Base-by-base conservation (phyloP, 2,329 filamentous ascomycete genomes). In the Tympanopsis confertula region DNA sequence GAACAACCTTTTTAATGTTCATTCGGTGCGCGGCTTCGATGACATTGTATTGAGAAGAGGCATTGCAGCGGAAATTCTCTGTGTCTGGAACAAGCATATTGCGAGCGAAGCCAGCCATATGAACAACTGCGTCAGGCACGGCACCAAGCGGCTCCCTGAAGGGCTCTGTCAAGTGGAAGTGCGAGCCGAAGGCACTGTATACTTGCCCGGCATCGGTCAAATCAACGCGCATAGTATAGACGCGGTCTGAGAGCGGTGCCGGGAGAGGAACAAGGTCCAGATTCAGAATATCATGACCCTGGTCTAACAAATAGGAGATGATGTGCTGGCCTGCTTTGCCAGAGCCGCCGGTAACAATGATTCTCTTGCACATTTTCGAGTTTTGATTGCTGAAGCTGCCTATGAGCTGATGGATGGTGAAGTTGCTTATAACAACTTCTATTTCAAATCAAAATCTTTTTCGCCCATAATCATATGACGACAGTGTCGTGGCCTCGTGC, bases 21-120 rank as follows among this genome's bases (percentile, higher is more conserved):
- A 79, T 57, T 43, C 77, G 77, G 48, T 65, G 74, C 0, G 74
- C 73, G 0, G 73, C 71, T 53, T 80, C 75, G 43, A 80, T 66
- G 18, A 79, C 65, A 46, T 80, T 80, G 54, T 78, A 78, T 0
- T 69, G 74, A 7, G 65, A 61, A 1, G 61, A 57, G 0, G 69
- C 63, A 46, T 80, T 81, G 19, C 58, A 64, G 14, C 60, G 59
- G 53, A 74, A 80, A 37, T 63, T 69, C 47, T 76, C 70, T 37
- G 69, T 72, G 48, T 80, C 74, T 0, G 73, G 72, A 0, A 75
- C 72, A 2, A 78, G 60, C 65, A 78, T 67, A 46, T 75, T 74
- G 19, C 74, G 62, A 0, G 75, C 67, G 44, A 69, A 72, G 0
- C 71, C 74, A 13, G 66, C 71, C 37, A 78, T 71, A 50, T 81